These are phyloP conservation scores for Fusarium irregulare DNA, from an alignment of 2,329 filamentous ascomycete genomes.

Conservation along the genomic window DNA sequence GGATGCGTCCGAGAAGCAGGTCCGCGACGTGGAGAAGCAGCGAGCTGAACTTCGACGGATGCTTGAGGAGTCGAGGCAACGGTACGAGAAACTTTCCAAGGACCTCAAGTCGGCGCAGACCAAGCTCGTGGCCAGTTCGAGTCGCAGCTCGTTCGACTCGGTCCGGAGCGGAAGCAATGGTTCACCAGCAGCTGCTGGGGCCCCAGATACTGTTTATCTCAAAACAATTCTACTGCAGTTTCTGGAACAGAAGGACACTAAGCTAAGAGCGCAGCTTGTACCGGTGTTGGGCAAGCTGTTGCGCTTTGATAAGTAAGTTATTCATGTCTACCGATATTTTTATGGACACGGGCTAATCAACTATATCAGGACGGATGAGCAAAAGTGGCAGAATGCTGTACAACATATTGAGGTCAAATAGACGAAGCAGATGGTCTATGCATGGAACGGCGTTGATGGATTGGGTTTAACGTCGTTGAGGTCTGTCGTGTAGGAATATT, in stretches of 20 bases:
- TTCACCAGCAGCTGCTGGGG: slow-evolving; percentile 41
- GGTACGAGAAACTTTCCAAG: slow-evolving; percentile 83
- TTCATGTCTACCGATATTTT: slow-evolving; percentile 25
- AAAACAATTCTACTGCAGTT: slow-evolving; percentile 87
- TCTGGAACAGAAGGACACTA: slow-evolving; percentile 82
- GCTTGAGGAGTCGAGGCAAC: slow-evolving; percentile 80
- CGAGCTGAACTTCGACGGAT: slow-evolving; percentile 78
- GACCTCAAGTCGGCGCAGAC: slow-evolving; percentile 66
- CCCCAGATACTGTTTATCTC: slow-evolving; percentile 71
- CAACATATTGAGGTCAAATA: slow-evolving; percentile 59
- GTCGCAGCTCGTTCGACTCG: slow-evolving; percentile 56
- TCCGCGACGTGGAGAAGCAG: slow-evolving; percentile 85
- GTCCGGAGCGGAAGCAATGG: slow-evolving; percentile 51
- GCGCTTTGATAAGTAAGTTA: slow-evolving; percentile 77
- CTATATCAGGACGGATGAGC: slow-evolving; percentile 71
- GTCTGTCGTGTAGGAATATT: slow-evolving; percentile 35
- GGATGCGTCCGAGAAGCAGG: slow-evolving; percentile 87
- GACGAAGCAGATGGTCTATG: slow-evolving; percentile 5
- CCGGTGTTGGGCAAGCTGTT: slow-evolving; percentile 81
- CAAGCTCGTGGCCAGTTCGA: slow-evolving; percentile 60
- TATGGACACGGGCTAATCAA: background rate
- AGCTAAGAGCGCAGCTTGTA: slow-evolving; percentile 78
- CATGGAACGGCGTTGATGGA: slow-evolving; percentile 31
- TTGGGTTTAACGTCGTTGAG: slow-evolving; percentile 20
- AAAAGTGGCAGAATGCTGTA: slow-evolving; percentile 87